Evolutionary conservation across 192 early-diverging fungal genomes (phyloP).

Genomic region (Radiomyces spectabilis): DNA sequence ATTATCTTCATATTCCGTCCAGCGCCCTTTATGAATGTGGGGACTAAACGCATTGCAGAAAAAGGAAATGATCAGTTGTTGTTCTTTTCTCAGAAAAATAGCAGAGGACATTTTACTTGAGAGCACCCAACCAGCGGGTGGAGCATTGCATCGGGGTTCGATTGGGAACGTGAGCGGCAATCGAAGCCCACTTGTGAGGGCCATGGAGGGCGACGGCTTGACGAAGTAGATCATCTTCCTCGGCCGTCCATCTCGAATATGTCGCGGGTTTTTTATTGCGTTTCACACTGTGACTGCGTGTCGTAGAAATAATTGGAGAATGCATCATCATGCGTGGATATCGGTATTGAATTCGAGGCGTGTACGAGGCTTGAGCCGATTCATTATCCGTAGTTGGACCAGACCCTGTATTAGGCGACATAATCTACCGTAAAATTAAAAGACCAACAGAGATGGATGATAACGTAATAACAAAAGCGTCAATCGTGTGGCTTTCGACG

Average conservation of each 20-base stretch:
- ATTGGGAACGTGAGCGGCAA: conserved; percentile 41
- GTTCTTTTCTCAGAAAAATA: neutral
- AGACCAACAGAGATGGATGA: neutral
- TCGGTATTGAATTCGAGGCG: neutral
- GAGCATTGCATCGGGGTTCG: conserved; percentile 47
- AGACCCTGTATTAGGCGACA: neutral
- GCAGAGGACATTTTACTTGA: conserved; percentile 23
- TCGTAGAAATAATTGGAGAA: neutral
- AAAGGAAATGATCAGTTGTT: neutral
- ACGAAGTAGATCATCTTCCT: conserved; percentile 35
- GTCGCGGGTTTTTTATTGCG: conserved; percentile 31
- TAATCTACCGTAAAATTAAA: neutral
- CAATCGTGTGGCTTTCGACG: neutral
- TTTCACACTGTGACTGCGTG: conserved; percentile 6
- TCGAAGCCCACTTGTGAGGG: conserved; percentile 40
- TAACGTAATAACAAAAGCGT: neutral
- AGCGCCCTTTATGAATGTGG: conserved; percentile 42
- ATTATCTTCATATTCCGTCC: conserved; percentile 42
- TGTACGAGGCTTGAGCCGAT: neutral
- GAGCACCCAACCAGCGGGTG: conserved; percentile 38
- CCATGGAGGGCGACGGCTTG: conserved; percentile 35
- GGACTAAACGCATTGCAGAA: conserved; percentile 19
- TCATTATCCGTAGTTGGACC: neutral
- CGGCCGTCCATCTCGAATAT: conserved; percentile 38
- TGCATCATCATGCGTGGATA: neutral